Evolutionary conservation across 768 basidiomycete species (phyloP).

Genomic region (Naganishia vishniacii): DNA sequence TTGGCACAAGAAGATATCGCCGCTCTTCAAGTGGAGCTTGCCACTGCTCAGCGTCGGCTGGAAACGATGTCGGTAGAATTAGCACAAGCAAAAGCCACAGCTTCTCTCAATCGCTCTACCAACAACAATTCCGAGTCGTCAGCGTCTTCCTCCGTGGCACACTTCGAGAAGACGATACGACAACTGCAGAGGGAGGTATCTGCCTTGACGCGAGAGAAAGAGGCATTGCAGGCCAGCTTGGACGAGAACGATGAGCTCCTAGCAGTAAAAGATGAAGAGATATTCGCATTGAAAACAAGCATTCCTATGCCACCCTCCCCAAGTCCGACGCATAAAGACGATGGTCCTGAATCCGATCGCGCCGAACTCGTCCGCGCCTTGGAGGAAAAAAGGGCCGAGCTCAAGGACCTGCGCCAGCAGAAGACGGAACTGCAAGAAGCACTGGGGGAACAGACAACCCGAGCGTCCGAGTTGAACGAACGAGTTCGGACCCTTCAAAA

Average conservation of each 20-base stretch:
- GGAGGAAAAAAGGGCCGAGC: conserved; percentile 2
- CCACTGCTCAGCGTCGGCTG: not conserved
- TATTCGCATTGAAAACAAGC: conserved; percentile 27
- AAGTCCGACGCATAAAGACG: not conserved
- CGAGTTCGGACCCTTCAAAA: not conserved
- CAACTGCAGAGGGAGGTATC: conserved; percentile 34
- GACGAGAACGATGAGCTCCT: conserved; percentile 35
- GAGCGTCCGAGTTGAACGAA: not conserved
- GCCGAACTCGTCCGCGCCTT: not conserved
- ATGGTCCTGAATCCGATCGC: not conserved
- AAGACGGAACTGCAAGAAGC: not conserved
- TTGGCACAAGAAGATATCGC: not conserved
- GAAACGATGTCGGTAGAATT: conserved; percentile 9
- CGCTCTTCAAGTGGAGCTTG: not conserved
- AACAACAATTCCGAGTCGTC: not conserved
- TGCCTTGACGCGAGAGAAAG: conserved; percentile 31
- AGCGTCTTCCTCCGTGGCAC: not conserved
- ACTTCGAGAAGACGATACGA: conserved; percentile 19
- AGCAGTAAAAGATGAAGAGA: conserved; percentile 38
- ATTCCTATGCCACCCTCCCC: conserved; percentile 34
- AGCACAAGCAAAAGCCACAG: not conserved
- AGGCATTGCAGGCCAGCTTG: conserved; percentile 32
- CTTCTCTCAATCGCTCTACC: not conserved
- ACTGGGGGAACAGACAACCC: not conserved
- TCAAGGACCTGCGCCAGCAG: conserved; percentile 1